These are phyloP conservation scores for Thinopyrum elongatum DNA, from an alignment of 176 grass and related monocot species.

Conservation along the genomic window DNA sequence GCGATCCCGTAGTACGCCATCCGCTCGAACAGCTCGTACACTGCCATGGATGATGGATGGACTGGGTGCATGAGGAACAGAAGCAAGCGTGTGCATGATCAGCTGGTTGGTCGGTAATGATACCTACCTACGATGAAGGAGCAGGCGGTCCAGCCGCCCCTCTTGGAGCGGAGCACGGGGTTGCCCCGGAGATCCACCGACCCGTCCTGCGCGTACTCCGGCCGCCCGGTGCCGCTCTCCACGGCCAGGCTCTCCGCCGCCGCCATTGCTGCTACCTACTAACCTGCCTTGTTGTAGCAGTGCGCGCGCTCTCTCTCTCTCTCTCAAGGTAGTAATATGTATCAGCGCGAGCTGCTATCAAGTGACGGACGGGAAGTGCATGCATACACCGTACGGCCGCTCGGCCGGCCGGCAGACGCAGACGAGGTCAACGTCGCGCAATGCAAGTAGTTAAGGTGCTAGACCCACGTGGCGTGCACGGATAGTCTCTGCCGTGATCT, in stretches of 20 bases:
- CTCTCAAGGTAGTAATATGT: too few relatives aligned
- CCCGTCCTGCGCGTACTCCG: slow-evolving; percentile 44
- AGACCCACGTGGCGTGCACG: background rate
- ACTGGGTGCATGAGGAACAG: background rate
- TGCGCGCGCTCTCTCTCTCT: too few relatives aligned
- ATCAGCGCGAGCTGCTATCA: too few relatives aligned
- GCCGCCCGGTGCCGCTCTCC: slow-evolving; percentile 1
- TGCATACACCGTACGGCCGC: too few relatives aligned
- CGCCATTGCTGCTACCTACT: slow-evolving; percentile 15
- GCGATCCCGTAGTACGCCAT: slow-evolving; percentile 46
- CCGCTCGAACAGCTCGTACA: slow-evolving; percentile 45
- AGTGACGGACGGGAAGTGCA: too few relatives aligned
- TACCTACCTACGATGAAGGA: slow-evolving; percentile 39
- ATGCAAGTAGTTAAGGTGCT: background rate
- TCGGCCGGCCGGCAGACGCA: background rate
- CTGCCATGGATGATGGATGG: background rate
- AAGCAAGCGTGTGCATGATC: background rate
- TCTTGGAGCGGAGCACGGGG: slow-evolving; percentile 39
- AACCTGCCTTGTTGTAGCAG: too few relatives aligned
- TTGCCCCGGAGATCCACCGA: slow-evolving; percentile 50
- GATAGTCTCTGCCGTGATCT: too few relatives aligned
- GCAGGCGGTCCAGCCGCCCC: slow-evolving; percentile 51
- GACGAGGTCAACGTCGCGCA: background rate
- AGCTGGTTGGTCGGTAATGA: too few relatives aligned
- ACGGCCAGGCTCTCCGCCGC: background rate